A percentile compares a stretch with the other conserved stretches of the same genome.
Conservation (phyloP, 257 asterid genomes). For the Plantago ovata region DNA sequence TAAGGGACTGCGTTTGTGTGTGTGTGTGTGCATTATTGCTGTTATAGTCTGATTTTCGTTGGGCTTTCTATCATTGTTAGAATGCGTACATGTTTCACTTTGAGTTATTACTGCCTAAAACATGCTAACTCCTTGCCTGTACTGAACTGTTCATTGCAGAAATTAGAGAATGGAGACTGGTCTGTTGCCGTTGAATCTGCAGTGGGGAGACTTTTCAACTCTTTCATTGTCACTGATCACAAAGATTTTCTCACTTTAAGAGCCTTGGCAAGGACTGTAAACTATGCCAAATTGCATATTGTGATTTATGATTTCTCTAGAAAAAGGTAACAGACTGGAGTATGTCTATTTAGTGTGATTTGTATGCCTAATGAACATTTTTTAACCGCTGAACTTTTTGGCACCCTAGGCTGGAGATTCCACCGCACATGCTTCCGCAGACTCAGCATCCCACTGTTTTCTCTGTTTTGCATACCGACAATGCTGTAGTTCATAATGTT, state of each 20-base stretch:
- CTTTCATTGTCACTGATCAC: constrained; percentile 84
- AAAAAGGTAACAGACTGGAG: constrained; percentile 52
- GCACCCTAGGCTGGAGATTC: constrained; percentile 65
- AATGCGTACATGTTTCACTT: neutral
- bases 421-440: constrained; percentile 90
- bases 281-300: constrained; percentile 55
- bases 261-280: constrained; percentile 78
- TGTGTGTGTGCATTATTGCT: neutral
- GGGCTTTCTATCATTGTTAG: neutral
- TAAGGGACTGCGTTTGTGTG: no score
- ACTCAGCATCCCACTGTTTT: constrained; percentile 79
- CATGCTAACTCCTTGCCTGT: constrained; percentile 20
- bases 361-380: constrained; percentile 10
- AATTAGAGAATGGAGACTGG: constrained; percentile 79
- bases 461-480: constrained; percentile 66
- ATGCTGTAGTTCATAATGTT: constrained; percentile 66
- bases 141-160: constrained; percentile 42
- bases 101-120: constrained; percentile 8
- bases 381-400: constrained; percentile 24
- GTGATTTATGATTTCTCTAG: constrained; percentile 74
- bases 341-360: constrained; percentile 19
- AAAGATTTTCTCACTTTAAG: constrained; percentile 68
- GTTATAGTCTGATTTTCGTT: neutral
- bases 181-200: constrained; percentile 81
- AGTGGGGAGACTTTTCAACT: constrained; percentile 67